phyloP scores from a whole-genome alignment of 345 rosid genomes.

The Litchi chinensis region DNA sequence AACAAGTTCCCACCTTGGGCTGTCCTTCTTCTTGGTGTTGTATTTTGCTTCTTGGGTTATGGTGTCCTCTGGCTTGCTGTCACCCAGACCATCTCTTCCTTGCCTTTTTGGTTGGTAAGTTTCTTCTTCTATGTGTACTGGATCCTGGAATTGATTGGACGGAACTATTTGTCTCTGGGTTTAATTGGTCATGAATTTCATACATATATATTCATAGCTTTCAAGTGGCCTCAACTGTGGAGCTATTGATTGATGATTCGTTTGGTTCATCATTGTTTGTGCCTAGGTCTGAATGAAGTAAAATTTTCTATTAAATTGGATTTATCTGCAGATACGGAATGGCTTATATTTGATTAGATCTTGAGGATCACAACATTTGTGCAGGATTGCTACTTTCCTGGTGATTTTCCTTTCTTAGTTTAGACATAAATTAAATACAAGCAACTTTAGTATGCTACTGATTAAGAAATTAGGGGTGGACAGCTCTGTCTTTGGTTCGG shows the following conservation, averaged over 20 bases:
- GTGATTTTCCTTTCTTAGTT: constrained; percentile 2
- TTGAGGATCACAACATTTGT: too few species aligned
- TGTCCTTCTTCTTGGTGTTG: constrained; percentile 65
- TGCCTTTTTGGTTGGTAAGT: constrained; percentile 91
- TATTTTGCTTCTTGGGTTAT: constrained; percentile 77
- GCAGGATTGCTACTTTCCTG: neutral
- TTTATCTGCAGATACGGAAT: too few species aligned
- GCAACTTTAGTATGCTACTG: neutral
- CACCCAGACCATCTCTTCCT: constrained; percentile 47
- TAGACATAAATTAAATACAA: neutral
- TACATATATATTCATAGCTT: neutral
- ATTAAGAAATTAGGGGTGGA: too few species aligned
- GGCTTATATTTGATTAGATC: too few species aligned
- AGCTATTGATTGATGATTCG: neutral
- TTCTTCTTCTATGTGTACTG: neutral
- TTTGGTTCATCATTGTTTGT: neutral
- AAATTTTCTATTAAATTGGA: too few species aligned
- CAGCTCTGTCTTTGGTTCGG: too few species aligned
- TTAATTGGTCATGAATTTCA: neutral
- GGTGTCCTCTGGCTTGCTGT: constrained; percentile 92
- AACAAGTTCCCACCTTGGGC: constrained; percentile 95
- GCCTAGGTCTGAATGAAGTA: too few species aligned
- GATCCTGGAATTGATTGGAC: constrained; percentile 3
- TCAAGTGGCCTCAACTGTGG: neutral
- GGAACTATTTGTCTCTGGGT: neutral